phyloP scores from a whole-genome alignment of 2,329 filamentous ascomycete genomes.

The Botrytis fragariae region DNA sequence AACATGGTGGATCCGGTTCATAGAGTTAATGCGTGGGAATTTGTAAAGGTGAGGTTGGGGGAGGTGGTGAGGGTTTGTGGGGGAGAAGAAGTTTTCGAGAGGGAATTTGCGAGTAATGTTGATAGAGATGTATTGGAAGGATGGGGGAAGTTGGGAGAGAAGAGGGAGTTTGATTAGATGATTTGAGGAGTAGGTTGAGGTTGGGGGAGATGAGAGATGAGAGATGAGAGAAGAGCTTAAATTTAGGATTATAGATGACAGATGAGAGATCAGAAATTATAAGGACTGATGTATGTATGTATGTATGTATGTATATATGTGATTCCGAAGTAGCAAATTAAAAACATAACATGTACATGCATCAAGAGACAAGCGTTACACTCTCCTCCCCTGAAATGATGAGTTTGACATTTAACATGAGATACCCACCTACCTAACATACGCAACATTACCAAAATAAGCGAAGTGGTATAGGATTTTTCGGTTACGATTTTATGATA shows the following conservation, averaged over 20 bases:
- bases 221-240: not conserved
- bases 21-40: conserved; percentile 60
- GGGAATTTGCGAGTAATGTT: conserved; percentile 69
- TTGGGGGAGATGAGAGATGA: not conserved
- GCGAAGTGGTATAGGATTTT: too few species aligned
- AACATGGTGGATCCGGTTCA: conserved; percentile 64
- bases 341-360: not conserved
- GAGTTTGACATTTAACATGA: not conserved
- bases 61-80: conserved; percentile 58
- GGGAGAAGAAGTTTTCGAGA: conserved; percentile 63
- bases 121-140: conserved; percentile 67
- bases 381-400: not conserved
- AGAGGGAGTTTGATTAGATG: conserved; percentile 4
- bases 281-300: not conserved
- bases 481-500: too few species aligned
- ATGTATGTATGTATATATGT: not conserved
- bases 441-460: not conserved
- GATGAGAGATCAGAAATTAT: not conserved
- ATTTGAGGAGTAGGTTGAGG: not conserved
- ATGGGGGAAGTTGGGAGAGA: conserved; percentile 50
- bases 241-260: not conserved
- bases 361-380: not conserved
- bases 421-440: too few species aligned
- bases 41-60: conserved; percentile 61
- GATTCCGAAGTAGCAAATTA: not conserved